Evolutionary conservation across 1,284 basidiomycete genomes (phyloP).

Genomic region (Neolentinus lepideus): DNA sequence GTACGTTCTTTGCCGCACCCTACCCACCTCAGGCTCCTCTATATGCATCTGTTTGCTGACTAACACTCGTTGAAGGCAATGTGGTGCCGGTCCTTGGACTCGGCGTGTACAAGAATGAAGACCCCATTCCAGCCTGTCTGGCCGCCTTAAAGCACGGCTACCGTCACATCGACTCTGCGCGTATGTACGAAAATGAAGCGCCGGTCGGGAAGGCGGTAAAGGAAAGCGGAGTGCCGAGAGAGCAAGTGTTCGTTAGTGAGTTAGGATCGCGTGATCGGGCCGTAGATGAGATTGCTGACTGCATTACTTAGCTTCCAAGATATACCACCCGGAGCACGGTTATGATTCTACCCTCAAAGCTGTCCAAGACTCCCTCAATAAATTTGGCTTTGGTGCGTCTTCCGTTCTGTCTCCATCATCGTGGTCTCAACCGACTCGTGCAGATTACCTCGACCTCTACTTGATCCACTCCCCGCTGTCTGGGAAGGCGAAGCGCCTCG

Average conservation of each 20-base stretch:
- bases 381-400: constrained; percentile 42
- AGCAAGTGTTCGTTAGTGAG: constrained; percentile 66
- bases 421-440: constrained; percentile 1
- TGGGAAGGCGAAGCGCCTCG: constrained; percentile 50
- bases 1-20: background rate
- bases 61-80: constrained; percentile 3
- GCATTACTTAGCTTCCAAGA: constrained; percentile 48
- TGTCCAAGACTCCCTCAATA: constrained; percentile 49
- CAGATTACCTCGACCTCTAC: constrained; percentile 73
- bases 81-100: constrained; percentile 35
- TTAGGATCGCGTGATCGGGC: constrained; percentile 4
- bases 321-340: constrained; percentile 45
- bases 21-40: no score
- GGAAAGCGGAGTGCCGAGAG: constrained; percentile 42
- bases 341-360: constrained; percentile 51
- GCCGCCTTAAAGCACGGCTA: constrained; percentile 40
- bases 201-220: constrained; percentile 52
- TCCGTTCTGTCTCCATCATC: background rate
- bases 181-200: constrained; percentile 70
- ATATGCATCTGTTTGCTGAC: background rate
- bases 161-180: constrained; percentile 66
- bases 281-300: constrained; percentile 1
- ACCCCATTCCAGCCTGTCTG: constrained; percentile 30
- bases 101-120: constrained; percentile 40
- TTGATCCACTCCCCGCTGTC: constrained; percentile 68